phyloP scores from a whole-genome alignment of 1,139 yeast genomes.

The Kurtzmaniella quercitrusa region DNA sequence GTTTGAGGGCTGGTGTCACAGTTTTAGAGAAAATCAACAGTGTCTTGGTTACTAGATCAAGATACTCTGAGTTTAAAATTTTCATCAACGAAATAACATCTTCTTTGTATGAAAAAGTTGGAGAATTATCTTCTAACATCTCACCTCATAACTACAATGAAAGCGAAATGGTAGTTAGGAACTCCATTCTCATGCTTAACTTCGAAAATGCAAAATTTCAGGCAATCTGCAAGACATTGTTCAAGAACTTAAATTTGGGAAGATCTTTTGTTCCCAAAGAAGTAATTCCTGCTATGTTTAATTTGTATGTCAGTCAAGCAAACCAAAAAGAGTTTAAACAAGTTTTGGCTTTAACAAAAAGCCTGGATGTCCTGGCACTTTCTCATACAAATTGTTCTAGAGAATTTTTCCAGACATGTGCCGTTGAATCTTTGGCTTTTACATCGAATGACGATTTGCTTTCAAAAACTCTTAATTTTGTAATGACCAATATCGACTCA shows the following conservation, averaged over 20 bases:
- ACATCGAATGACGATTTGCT: constrained; percentile 41
- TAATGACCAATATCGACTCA: constrained; percentile 51
- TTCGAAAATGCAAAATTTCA: constrained; percentile 22
- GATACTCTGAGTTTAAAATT: constrained; percentile 16
- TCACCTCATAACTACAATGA: neutral
- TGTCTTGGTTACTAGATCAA: constrained; percentile 25
- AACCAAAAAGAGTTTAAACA: constrained; percentile 54
- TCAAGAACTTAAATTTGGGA: constrained; percentile 45
- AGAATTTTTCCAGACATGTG: constrained; percentile 47
- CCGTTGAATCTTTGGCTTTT: constrained; percentile 52
- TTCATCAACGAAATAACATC: constrained; percentile 16
- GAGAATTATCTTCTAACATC: constrained; percentile 19
- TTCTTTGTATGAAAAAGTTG: constrained; percentile 14
- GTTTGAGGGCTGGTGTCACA: constrained; percentile 26
- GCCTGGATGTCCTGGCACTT: constrained; percentile 35
- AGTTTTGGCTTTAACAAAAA: constrained; percentile 46
- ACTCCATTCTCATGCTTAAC: constrained; percentile 35
- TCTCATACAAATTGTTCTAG: constrained; percentile 27
- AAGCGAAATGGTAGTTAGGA: constrained; percentile 40
- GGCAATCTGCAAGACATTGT: constrained; percentile 32
- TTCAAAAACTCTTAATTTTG: constrained; percentile 50
- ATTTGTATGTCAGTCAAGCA: constrained; percentile 29
- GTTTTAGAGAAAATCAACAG: constrained; percentile 30
- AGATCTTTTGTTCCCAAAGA: constrained; percentile 45
- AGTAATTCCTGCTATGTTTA: constrained; percentile 31